A percentile compares a stretch with the other conserved stretches of the same genome.
Conservation (phyloP, 495 filamentous ascomycete species). For the Lindgomyces ingoldianus region DNA sequence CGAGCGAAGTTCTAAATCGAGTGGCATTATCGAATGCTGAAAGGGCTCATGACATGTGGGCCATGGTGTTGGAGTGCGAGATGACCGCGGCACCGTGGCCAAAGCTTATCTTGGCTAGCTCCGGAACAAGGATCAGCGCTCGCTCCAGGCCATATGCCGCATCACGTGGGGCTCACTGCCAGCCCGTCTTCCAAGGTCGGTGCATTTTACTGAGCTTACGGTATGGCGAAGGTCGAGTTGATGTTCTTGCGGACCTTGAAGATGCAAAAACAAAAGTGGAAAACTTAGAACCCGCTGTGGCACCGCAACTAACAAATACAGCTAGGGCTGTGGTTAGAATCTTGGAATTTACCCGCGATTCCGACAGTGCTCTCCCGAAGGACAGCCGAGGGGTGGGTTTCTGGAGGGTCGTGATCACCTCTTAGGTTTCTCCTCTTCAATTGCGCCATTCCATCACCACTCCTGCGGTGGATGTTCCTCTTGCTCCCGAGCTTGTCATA, state of each 20-base stretch:
- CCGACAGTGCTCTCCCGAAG: neutral
- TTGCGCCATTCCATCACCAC: too few relatives aligned
- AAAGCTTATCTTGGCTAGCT: neutral
- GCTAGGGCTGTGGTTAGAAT: neutral
- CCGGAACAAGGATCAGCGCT: neutral
- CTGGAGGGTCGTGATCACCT: too few relatives aligned
- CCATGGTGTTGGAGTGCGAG: neutral
- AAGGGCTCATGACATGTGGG: neutral
- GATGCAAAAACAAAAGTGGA: neutral
- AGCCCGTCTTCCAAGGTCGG: neutral
- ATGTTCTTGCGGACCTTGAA: too few relatives aligned
- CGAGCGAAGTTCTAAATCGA: neutral
- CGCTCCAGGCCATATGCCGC: neutral
- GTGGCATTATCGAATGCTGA: neutral
- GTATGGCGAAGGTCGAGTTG: too few relatives aligned
- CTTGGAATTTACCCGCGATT: neutral
- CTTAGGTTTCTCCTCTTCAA: too few relatives aligned
- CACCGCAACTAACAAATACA: neutral
- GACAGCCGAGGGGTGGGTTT: neutral
- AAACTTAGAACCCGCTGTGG: neutral
- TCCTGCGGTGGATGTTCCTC: conserved; percentile 20
- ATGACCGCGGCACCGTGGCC: neutral
- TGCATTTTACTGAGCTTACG: too few relatives aligned
- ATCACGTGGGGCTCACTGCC: neutral
- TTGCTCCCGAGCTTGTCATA: conserved; percentile 2